Evolutionary conservation across 257 asterid genomes (phyloP).

Genomic region (Fraxinus pennsylvanica): DNA sequence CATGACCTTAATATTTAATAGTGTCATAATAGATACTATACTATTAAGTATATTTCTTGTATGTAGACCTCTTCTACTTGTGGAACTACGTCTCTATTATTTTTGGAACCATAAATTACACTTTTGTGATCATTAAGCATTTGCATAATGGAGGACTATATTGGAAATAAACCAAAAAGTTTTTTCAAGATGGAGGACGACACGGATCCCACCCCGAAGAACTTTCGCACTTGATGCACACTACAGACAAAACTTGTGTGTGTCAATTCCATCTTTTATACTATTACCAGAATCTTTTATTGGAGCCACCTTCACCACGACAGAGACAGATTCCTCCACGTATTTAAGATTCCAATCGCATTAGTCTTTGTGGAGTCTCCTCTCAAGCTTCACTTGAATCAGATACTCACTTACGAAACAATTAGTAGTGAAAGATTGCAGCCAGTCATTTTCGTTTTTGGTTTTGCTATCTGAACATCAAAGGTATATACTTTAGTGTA

Average conservation of each 20-base stretch:
- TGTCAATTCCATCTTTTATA: not conserved
- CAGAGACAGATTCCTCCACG: not conserved
- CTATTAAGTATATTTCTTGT: too few relatives aligned
- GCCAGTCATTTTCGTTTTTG: not conserved
- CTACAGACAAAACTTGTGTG: not conserved
- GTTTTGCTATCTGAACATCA: too few relatives aligned
- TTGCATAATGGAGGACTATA: too few relatives aligned
- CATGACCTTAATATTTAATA: too few relatives aligned
- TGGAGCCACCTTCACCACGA: not conserved
- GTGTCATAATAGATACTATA: too few relatives aligned
- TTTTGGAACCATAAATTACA: too few relatives aligned
- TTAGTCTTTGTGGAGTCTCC: not conserved
- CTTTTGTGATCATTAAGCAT: too few relatives aligned
- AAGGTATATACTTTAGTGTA: too few relatives aligned
- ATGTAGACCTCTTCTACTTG: too few relatives aligned
- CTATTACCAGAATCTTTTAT: not conserved
- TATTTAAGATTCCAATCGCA: not conserved
- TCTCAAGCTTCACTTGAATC: not conserved
- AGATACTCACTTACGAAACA: not conserved
- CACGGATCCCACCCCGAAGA: conserved; percentile 18
- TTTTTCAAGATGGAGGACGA: conserved; percentile 24
- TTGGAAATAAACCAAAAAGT: not conserved
- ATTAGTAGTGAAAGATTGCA: not conserved
- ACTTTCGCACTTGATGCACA: not conserved
- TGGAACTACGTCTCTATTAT: too few relatives aligned